Evolutionary conservation across 2,329 filamentous ascomycete genomes (phyloP), one percentile per base, ranked within the genome.

Genomic region (Talaromyces sp.): DNA sequence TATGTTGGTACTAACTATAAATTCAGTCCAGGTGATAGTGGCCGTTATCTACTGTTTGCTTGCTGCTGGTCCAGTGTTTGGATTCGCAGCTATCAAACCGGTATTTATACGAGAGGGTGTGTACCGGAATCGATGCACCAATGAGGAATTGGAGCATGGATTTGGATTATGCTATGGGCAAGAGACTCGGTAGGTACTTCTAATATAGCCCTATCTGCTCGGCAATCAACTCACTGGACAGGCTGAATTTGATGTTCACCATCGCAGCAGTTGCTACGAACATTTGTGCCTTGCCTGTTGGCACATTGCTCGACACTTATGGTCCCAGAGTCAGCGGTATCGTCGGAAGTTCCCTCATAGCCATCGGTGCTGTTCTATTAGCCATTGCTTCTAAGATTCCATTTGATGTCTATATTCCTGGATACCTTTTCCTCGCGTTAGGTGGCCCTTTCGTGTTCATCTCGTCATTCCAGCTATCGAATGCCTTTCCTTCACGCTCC

Each of bases 191-290:
- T 82, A 73, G 22, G 65, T 22, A 16, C n/a, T 13, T 37, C 6
- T 22, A 27, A 31, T 2, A 2, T 14, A 8, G 24, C 3, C 9
- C 22, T 60, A 45, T 16, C 3, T 39, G 8, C 3, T 4, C 33
- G n/a, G n/a, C 10, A 27, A 0, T 43, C 2, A 22, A 57, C 66
- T 70, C 62, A 72, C 39, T 16, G 33, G 35, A 16, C 22, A 83
- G 82, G 66, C 84, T 97, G 64, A 97, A 97, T 75, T 81, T 97
- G 69, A 96, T 96, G 91, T 97, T 97, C 82, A 96, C 92, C 6
- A 85, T 93, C 47, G 93, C 93, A 13, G 93, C 92, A 14, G 92
- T 96, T 10, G 90, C 87, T 7, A 96, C 93, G 45, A 97, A 97
- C 72, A 90, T 96, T 13, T 91, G 88, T 47, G 93, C 93, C 13